These are phyloP conservation scores for Ramalina peruviana DNA, from an alignment of 495 filamentous ascomycete genomes.

Conservation along the genomic window DNA sequence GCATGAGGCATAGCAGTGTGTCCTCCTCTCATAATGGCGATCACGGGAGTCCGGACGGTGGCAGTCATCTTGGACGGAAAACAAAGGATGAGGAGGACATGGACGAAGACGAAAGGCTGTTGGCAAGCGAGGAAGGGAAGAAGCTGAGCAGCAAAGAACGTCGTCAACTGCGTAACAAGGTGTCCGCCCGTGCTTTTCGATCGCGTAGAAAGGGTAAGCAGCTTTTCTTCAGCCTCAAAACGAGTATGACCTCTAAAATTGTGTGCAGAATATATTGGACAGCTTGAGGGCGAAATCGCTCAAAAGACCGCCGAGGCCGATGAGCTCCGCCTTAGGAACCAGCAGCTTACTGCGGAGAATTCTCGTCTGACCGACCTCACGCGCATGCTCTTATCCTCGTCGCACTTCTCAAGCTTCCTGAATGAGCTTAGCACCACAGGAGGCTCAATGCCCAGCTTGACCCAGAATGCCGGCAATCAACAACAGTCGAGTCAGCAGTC, in stretches of 20 bases:
- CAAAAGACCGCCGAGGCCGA: conserved; percentile 54
- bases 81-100: conserved; percentile 94
- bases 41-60: conserved; percentile 27
- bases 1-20: conserved; percentile 59
- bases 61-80: conserved; percentile 27
- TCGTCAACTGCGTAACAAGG: conserved; percentile 91
- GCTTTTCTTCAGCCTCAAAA: background rate
- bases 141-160: conserved; percentile 90
- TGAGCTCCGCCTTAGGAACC: conserved; percentile 59
- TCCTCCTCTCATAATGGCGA: conserved; percentile 36
- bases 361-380: conserved; percentile 61
- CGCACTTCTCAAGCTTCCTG: conserved; percentile 73
- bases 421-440: conserved; percentile 50
- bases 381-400: conserved; percentile 69
- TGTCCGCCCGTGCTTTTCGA: conserved; percentile 91
- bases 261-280: conserved; percentile 72
- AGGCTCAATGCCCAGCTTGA: conserved; percentile 20
- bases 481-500: conserved; percentile 18
- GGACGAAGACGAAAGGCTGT: conserved; percentile 90
- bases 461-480: conserved; percentile 22
- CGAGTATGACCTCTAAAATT: conserved; percentile 30
- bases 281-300: conserved; percentile 78
- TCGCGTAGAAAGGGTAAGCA: conserved; percentile 84
- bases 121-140: conserved; percentile 94
- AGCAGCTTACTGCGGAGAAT: conserved; percentile 64